phyloP scores from a whole-genome alignment of 23 red algal species.

The Gracilaria gracilis region DNA sequence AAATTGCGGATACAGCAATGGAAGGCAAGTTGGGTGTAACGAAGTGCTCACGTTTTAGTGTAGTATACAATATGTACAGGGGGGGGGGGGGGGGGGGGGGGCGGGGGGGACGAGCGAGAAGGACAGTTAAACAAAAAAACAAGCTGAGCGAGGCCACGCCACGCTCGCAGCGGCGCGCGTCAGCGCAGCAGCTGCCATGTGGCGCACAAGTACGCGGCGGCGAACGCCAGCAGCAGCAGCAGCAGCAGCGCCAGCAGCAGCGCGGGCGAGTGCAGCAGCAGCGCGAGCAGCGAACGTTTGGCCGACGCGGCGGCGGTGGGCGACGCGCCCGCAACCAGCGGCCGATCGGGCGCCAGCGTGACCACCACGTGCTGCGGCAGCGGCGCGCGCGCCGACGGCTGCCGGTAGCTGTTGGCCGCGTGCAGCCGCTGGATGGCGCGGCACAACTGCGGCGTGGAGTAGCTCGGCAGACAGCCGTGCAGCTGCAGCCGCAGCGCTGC shows the following conservation, averaged over 20 bases:
- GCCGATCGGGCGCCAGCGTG: background rate
- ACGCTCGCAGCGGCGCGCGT: background rate
- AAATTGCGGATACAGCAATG: too few relatives aligned
- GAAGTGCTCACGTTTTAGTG: too few relatives aligned
- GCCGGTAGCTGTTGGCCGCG: background rate
- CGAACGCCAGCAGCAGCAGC: background rate
- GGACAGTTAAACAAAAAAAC: background rate
- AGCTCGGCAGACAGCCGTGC: background rate
- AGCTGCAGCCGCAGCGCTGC: background rate
- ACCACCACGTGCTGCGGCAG: constrained; percentile 27
- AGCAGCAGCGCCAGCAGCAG: background rate
- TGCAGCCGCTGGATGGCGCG: background rate
- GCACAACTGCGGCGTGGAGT: background rate
- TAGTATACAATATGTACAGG: too few relatives aligned
- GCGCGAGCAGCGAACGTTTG: background rate
- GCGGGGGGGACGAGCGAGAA: background rate
- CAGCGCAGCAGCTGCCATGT: background rate
- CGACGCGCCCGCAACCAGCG: background rate
- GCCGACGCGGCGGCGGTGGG: background rate
- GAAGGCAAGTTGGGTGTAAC: background rate
- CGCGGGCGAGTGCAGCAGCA: background rate
- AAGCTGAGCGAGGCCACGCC: background rate
- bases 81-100: background rate
- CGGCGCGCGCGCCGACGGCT: background rate
- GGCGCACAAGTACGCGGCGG: constrained; percentile 10